phyloP scores from a whole-genome alignment of 768 basidiomycete species.

The Clitopilus hobsonii region DNA sequence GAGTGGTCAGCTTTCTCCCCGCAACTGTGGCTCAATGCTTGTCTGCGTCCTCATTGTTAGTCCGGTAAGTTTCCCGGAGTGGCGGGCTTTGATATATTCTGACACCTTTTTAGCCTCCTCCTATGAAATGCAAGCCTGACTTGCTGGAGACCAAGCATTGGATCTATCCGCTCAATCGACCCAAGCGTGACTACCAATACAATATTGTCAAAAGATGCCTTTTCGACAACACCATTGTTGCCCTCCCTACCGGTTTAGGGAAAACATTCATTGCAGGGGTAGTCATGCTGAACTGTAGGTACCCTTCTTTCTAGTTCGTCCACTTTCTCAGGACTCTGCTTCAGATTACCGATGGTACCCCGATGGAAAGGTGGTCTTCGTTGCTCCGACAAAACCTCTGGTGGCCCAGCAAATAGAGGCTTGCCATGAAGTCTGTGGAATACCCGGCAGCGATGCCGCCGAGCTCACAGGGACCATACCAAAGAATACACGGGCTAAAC shows the following conservation, averaged over 20 bases:
- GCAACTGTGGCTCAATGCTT: neutral
- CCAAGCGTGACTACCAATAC: conserved; percentile 90
- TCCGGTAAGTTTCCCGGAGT: conserved; percentile 20
- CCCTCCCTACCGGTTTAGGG: conserved; percentile 92
- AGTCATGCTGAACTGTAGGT: conserved; percentile 88
- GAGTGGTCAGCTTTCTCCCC: conserved; percentile 19
- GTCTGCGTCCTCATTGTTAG: conserved; percentile 14
- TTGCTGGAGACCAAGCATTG: conserved; percentile 78
- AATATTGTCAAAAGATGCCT: conserved; percentile 85
- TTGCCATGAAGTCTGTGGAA: conserved; percentile 90
- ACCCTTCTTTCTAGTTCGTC: neutral
- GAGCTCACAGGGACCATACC: conserved; percentile 80
- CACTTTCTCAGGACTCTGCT: neutral
- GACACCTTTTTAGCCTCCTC: conserved; percentile 43
- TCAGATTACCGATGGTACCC: conserved; percentile 92
- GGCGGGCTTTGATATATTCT: neutral
- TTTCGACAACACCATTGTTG: conserved; percentile 91
- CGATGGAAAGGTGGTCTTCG: conserved; percentile 86
- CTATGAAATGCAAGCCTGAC: conserved; percentile 78
- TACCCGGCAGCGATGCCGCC: conserved; percentile 78
- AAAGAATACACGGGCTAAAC: conserved; percentile 48
- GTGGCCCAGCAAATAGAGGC: conserved; percentile 95
- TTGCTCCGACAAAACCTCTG: conserved; percentile 94
- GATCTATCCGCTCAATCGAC: conserved; percentile 87
- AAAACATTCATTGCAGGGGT: conserved; percentile 98